Conservation (phyloP, 1,139 yeast species). For the Yamadazyma atlantica region DNA sequence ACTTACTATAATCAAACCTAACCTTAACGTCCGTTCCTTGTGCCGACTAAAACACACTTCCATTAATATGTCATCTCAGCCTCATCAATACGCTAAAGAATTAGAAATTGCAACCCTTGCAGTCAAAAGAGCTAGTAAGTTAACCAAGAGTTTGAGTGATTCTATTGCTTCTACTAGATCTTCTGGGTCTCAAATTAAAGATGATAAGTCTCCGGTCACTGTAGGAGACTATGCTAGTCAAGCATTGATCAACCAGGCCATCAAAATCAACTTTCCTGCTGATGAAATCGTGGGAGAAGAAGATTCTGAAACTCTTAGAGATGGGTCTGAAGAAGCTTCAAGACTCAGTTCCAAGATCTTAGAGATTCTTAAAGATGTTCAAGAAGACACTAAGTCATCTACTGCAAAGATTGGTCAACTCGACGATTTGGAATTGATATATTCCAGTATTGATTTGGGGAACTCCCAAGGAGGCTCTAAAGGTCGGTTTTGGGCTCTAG, state of each 20-base stretch:
- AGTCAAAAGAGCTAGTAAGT: slow-evolving; percentile 78
- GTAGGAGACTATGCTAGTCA: slow-evolving; percentile 97
- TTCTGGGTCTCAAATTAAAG: slow-evolving; percentile 70
- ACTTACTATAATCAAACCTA: neutral
- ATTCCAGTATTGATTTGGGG: slow-evolving; percentile 74
- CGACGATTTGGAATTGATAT: slow-evolving; percentile 47
- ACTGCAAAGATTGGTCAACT: slow-evolving; percentile 40
- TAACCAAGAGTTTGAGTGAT: slow-evolving; percentile 72
- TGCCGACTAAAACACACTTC: too few relatives aligned
- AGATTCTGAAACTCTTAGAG: slow-evolving; percentile 66
- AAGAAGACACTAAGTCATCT: slow-evolving; percentile 26
- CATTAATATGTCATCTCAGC: slow-evolving; percentile 4
- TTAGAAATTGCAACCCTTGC: slow-evolving; percentile 81
- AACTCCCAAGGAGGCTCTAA: slow-evolving; percentile 69
- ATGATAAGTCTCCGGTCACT: slow-evolving; percentile 93
- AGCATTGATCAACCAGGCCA: slow-evolving; percentile 84
- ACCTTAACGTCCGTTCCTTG: too few relatives aligned
- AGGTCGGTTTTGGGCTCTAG: slow-evolving; percentile 95
- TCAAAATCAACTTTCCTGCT: slow-evolving; percentile 71
- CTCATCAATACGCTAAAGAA: slow-evolving; percentile 50
- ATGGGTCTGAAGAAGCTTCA: slow-evolving; percentile 37
- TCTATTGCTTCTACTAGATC: slow-evolving; percentile 59
- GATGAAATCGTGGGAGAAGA: slow-evolving; percentile 96
- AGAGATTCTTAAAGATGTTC: slow-evolving; percentile 48
- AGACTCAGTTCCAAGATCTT: slow-evolving; percentile 46